Evolutionary conservation across 768 basidiomycete genomes (phyloP), one percentile per base, ranked within the genome.

Genomic region (Hygrophorus pudorinus): DNA sequence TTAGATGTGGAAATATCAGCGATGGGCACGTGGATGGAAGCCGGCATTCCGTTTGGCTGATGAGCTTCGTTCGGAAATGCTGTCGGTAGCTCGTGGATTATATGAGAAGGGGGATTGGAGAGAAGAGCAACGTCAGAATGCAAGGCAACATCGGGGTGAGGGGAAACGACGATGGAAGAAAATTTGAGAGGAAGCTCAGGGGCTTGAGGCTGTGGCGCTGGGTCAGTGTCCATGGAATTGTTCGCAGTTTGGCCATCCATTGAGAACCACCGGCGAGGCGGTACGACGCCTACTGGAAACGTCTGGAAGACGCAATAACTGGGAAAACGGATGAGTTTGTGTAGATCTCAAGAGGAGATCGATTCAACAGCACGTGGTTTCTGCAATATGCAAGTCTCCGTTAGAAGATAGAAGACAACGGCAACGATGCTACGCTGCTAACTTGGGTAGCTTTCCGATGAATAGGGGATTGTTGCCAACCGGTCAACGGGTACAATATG

Each of bases 11-110:
- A 44, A 27, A 68, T 56, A 44, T 71, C 64, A 40, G 68, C 37
- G 39, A 67, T 57, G 32, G 70, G 45, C 38, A 70, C 53, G 51
- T 70, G 71, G 57, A 72, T 62, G 32, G 65, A 37, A 39, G 57
- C 43, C 14, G 57, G 38, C 33, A 59, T 50, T 29, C 40, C 44
- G 45, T 55, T 49, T 18, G 57, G 34, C 46, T 48, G 50, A 51
- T 62, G 60, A 29, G 58, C 41, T 44, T 60, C 53, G 49, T 58
- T 58, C 33, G 69, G 47, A 54, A 63, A 72, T 43, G 59, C 51
- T 48, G 65, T 34, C 40, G 55, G 45, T 30, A 61, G 41, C 36
- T 66, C 63, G 42, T 65, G 64, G 39, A 65, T 40, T n/a, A 42
- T 16, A 17, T 47, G 46, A 18, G 21, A 9, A 50, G 33, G 60